These are phyloP conservation scores for Trichoderma sp. DNA, from an alignment of 2,329 filamentous ascomycete species.

Conservation along the genomic window DNA sequence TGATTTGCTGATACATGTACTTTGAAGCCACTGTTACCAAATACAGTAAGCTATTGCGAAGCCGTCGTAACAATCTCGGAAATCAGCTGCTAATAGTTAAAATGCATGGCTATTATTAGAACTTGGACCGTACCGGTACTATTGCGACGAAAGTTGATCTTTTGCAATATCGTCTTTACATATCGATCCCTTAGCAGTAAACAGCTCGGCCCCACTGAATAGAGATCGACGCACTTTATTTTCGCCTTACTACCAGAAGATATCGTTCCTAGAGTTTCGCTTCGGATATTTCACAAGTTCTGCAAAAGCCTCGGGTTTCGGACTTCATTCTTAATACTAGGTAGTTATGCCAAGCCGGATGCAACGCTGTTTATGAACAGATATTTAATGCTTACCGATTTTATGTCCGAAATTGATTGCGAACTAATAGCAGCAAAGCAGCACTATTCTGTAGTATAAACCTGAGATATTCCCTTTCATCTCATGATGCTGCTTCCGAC, in stretches of 20 bases:
- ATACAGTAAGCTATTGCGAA: too few species aligned
- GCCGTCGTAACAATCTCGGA: too few species aligned
- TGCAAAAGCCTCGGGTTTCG: background rate
- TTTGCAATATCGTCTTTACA: background rate
- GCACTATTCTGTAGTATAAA: background rate
- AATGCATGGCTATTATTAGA: background rate
- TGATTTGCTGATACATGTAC: too few species aligned
- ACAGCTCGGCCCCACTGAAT: background rate
- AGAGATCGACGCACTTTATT: background rate
- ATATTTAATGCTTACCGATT: background rate
- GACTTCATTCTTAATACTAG: background rate
- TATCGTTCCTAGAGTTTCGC: background rate
- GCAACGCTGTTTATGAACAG: background rate
- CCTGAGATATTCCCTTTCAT: background rate
- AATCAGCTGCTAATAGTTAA: background rate
- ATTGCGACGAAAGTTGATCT: background rate
- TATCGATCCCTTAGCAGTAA: background rate
- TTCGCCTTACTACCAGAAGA: background rate
- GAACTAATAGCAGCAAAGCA: background rate
- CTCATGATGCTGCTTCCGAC: constrained; percentile 12
- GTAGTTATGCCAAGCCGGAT: background rate
- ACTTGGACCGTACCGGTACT: background rate
- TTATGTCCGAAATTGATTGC: constrained; percentile 8
- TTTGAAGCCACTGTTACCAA: too few species aligned
- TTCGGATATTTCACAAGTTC: background rate